Percentiles rank a stretch among this genome's conserved stretches.
These are phyloP conservation scores for Austroboletus eburneus DNA, from an alignment of 768 basidiomycete genomes.

Conservation along the genomic window DNA sequence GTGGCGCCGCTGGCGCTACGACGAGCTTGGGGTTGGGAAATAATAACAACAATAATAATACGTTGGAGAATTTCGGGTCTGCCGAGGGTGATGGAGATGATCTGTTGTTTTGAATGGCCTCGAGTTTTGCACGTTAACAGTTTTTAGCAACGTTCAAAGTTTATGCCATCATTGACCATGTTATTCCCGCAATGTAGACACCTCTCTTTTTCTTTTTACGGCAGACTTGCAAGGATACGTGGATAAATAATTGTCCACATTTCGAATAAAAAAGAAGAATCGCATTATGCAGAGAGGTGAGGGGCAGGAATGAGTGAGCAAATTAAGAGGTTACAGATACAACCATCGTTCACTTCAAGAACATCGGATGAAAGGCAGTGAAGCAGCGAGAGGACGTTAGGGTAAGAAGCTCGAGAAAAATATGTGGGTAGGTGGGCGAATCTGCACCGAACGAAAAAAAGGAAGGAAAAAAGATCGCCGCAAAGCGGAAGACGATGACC, in stretches of 20 bases:
- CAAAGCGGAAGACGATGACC: slow-evolving; percentile 12
- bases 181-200: slow-evolving; percentile 6
- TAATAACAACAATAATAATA: no score
- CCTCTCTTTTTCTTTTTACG: no score
- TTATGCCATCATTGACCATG: no score
- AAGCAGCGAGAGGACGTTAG: slow-evolving; percentile 14
- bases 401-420: slow-evolving; percentile 19
- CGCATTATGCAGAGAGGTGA: slow-evolving; percentile 18
- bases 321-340: slow-evolving; percentile 37
- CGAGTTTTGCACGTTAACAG: not conserved
- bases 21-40: slow-evolving; percentile 13
- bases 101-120: slow-evolving; percentile 35
- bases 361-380: slow-evolving; percentile 22
- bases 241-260: slow-evolving; percentile 14
- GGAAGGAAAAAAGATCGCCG: slow-evolving; percentile 6
- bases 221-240: not conserved
- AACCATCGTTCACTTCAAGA: slow-evolving; percentile 35
- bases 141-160: no score
- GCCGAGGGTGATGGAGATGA: slow-evolving; percentile 37
- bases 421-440: not conserved
- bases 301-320: slow-evolving; percentile 22
- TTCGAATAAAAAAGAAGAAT: slow-evolving; percentile 14
- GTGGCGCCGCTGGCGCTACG: slow-evolving; percentile 3
- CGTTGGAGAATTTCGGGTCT: slow-evolving; percentile 35
- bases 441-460: slow-evolving; percentile 3